phyloP scores from a whole-genome alignment of 2,329 filamentous ascomycete species.

The Colletotrichum sp. region DNA sequence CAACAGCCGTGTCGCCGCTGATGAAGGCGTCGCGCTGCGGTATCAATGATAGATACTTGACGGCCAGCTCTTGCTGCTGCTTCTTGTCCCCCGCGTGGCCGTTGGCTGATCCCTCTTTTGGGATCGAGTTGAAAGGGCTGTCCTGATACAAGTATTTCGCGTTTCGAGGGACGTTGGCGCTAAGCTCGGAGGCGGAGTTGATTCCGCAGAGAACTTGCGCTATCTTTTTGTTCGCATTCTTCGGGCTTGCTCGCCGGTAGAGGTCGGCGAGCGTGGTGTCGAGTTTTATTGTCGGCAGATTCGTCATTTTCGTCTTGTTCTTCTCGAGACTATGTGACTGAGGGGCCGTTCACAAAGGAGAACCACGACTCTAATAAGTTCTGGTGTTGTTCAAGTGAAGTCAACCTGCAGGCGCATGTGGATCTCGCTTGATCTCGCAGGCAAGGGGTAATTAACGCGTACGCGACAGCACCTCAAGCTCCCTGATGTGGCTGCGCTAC shows the following conservation, averaged over 20 bases:
- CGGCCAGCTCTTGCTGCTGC: slow-evolving; percentile 27
- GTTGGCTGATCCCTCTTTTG: slow-evolving; percentile 1
- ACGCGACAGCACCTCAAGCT: not conserved
- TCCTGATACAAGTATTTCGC: slow-evolving; percentile 43
- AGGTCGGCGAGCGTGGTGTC: slow-evolving; percentile 40
- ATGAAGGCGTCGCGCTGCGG: slow-evolving; percentile 41
- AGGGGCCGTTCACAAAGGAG: not conserved
- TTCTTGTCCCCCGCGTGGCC: not conserved
- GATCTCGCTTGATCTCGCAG: not conserved
- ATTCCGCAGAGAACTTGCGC: slow-evolving; percentile 34
- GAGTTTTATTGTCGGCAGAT: slow-evolving; percentile 35
- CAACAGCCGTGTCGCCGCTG: slow-evolving; percentile 25
- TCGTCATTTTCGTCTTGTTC: not conserved
- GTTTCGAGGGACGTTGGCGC: slow-evolving; percentile 34
- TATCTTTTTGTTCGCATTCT: slow-evolving; percentile 27
- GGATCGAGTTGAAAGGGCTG: slow-evolving; percentile 30
- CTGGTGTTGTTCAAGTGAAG: not conserved
- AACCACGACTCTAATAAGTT: not conserved
- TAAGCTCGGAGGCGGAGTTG: slow-evolving; percentile 30
- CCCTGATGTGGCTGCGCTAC: not conserved
- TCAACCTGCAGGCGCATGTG: not conserved
- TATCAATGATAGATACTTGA: slow-evolving; percentile 40
- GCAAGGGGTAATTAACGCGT: not conserved
- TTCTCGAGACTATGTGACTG: not conserved
- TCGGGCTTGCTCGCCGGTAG: slow-evolving; percentile 30